Percentiles rank a stretch among this genome's conserved stretches.
Conservation (phyloP, 306 rosid genomes). For the Cucurbita pepo region DNA sequence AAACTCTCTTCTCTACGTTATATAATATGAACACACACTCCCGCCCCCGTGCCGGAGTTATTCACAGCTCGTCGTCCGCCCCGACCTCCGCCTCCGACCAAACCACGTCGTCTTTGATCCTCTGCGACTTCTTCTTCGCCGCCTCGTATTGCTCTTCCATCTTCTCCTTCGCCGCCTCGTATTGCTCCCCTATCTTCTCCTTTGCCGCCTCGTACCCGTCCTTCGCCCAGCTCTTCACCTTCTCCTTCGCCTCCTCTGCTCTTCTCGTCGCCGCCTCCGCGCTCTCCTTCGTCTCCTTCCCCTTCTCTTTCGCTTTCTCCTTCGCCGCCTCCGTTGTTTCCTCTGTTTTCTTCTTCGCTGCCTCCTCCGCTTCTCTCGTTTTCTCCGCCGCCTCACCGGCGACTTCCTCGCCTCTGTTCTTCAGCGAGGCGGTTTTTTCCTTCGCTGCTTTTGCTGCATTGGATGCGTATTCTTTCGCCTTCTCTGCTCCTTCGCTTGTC, state of each 20-base stretch:
- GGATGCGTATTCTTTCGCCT: slow-evolving; percentile 15
- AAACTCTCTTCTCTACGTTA: too few species aligned
- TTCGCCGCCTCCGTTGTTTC: neutral
- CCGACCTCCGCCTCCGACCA: neutral
- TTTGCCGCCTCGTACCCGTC: neutral
- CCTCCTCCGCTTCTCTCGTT: neutral
- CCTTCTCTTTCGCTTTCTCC: neutral
- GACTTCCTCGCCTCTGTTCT: neutral
- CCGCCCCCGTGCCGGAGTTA: neutral
- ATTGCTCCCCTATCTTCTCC: slow-evolving; percentile 4
- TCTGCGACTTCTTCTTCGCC: neutral
- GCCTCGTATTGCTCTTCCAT: neutral
- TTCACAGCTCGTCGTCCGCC: neutral
- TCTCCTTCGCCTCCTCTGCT: neutral
- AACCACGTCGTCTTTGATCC: neutral
- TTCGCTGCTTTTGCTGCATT: neutral
- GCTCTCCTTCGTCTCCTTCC: slow-evolving; percentile 2
- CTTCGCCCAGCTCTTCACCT: neutral
- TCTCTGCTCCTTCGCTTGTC: slow-evolving; percentile 6
- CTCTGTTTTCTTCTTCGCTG: neutral
- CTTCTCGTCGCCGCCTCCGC: neutral
- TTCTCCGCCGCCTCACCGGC: neutral
- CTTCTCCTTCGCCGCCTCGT: slow-evolving; percentile 1
- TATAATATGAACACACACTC: neutral
- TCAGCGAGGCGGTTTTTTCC: neutral